Base-by-base conservation (phyloP, 805 yeast genomes). In the Pichia paraexigua region DNA sequence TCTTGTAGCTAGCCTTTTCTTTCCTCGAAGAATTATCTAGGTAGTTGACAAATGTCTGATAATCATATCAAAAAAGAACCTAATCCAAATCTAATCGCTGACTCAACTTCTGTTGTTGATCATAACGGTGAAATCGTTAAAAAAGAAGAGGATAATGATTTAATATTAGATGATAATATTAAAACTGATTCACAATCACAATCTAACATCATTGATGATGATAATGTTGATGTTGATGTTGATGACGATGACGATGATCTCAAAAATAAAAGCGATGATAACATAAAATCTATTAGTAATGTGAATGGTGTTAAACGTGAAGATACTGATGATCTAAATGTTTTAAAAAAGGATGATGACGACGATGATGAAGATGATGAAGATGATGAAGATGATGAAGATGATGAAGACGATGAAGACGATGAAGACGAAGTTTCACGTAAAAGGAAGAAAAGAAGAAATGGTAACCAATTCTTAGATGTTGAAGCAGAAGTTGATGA, bases 401-500 rank as follows among this genome's bases (percentile, higher is more conserved):
- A 75, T 0, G 79, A 76, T 0, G 82, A 72, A 0, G 82, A 77
- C 1, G 82, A 77, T 0, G 79, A 75, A 0, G 79, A 67, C 0
- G 79, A 82, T 0, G 88, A 82, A 0, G 87, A 77, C 1, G 85
- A 77, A 15, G 78, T 73, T 7, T 68, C 70, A n/a, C 74, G 73
- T 6, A 72, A 76, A 44, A 69, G 71, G 46, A 71, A 71, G 53
- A 76, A 72, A 56, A 71, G 76, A 63, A 71, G 79, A 62, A 77
- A 76, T 46, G 75, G 87, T 53, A 92, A 92, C 68, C 91, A 86
- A 74, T 94, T 90, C 68, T 77, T 94, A 70, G 99, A 94, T 87
- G 95, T 94, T 50, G 98, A 94, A 74, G 99, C 97, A 53, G 98
- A 92, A 68, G 99, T 94, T 52, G 96, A 92, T 67, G 98, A 92